Evolutionary conservation across 2,329 filamentous ascomycete species (phyloP), one percentile per base, ranked within the genome.

Genomic region (Fusarium sp.): DNA sequence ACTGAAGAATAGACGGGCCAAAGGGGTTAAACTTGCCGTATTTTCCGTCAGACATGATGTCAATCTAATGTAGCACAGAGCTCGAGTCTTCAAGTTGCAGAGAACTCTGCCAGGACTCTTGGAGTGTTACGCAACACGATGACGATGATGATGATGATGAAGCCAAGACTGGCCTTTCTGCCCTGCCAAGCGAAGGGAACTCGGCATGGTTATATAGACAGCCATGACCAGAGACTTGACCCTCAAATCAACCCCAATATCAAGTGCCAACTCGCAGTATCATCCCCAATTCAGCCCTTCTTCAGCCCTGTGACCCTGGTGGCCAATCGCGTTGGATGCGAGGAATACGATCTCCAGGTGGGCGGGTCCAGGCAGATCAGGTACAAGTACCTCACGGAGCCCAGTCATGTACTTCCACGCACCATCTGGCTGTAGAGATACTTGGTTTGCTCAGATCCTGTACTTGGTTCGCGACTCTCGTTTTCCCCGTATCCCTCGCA

Each of bases 1-100:
- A n/a, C n/a, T n/a, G n/a, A n/a, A n/a, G n/a, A n/a, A n/a, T n/a
- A n/a, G 4, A 23, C 18, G 4, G 4, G 4, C 9, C n/a, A 29
- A 25, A 31, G 7, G 20, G 25, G 4, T n/a, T 16, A 18, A 10
- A 53, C 69, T 33, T 73, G 78, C 78, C 74, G 29, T 78, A 76
- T 36, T 74, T 68, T 8, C 78, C 80, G 68, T 79, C 67, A 40
- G 74, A 67, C 74, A 76, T 76, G 31, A 6, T 62, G 10, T 5
- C 10, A 20, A 23, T 58, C 34, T 18, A 13, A 10, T n/a, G 18
- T 13, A 1, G 27, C 38, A 44, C 13, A 8, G 16, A 40, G 27
- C 18, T n/a, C 36, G 5, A 11, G 34, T 51, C 7, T 18, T 16
- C 6, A 58, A 51, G 13, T 18, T 42, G 9, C 9, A 55, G 55